phyloP scores from a whole-genome alignment of 192 early-diverging fungal species.

The Backusella mclennaniae region DNA sequence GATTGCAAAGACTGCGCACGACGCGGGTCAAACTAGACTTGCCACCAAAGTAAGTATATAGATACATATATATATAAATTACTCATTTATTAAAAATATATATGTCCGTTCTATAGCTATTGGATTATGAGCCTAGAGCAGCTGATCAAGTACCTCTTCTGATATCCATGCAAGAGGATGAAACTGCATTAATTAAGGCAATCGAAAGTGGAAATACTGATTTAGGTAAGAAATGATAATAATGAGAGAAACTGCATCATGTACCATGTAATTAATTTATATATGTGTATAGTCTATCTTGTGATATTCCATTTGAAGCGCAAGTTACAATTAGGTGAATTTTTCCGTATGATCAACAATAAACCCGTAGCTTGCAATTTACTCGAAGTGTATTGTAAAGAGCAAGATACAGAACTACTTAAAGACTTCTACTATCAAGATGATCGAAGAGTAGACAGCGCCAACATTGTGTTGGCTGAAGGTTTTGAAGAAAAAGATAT shows the following conservation, averaged over 20 bases:
- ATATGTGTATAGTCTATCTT: conserved; percentile 65
- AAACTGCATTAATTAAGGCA: conserved; percentile 83
- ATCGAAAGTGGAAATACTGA: conserved; percentile 96
- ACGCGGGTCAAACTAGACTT: conserved; percentile 77
- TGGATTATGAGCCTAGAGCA: conserved; percentile 93
- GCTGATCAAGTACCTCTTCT: conserved; percentile 94
- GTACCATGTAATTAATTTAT: neutral
- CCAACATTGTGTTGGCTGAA: conserved; percentile 54
- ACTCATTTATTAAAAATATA: neutral
- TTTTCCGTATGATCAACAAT: conserved; percentile 83
- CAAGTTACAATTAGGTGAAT: conserved; percentile 79
- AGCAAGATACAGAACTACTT: conserved; percentile 74
- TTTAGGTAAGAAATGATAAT: conserved; percentile 54
- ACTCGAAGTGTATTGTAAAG: conserved; percentile 80
- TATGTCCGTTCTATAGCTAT: conserved; percentile 39
- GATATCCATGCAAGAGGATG: conserved; percentile 91
- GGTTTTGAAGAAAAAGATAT: conserved; percentile 57
- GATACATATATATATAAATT: neutral
- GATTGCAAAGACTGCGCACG: conserved; percentile 88
- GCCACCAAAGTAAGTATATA: conserved; percentile 67
- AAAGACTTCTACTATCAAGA: conserved; percentile 98
- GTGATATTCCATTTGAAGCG: conserved; percentile 90
- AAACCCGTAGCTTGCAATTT: conserved; percentile 82
- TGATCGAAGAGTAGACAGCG: conserved; percentile 71
- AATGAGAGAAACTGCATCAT: neutral